phyloP scores from a whole-genome alignment of 768 basidiomycete species.

The Nidularia pulvinata region DNA sequence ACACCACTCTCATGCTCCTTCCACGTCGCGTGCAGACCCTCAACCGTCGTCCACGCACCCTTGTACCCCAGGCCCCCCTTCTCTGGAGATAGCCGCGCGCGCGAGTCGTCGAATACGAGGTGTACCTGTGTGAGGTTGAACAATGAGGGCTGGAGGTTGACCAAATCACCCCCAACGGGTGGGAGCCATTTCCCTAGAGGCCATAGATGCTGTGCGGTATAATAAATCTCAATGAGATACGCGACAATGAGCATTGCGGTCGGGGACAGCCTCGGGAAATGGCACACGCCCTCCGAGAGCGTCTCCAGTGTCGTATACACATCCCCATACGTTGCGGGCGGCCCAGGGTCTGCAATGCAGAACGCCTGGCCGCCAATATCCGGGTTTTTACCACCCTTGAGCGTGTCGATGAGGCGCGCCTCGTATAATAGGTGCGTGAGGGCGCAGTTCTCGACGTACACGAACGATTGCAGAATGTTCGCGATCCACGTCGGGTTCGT shows the following conservation, averaged over 20 bases:
- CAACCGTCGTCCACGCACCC: constrained; percentile 56
- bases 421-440: constrained; percentile 76
- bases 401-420: constrained; percentile 59
- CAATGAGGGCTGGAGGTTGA: constrained; percentile 60
- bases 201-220: constrained; percentile 38
- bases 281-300: constrained; percentile 55
- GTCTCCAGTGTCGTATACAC: constrained; percentile 53
- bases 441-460: constrained; percentile 78
- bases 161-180: constrained; percentile 41
- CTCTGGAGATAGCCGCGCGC: constrained; percentile 50
- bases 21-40: constrained; percentile 57
- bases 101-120: constrained; percentile 65
- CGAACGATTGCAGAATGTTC: constrained; percentile 59
- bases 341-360: constrained; percentile 63
- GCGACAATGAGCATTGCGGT: constrained; percentile 68
- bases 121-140: constrained; percentile 55
- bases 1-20: constrained; percentile 42
- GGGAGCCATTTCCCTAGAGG: constrained; percentile 39
- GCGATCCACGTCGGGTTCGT: constrained; percentile 64
- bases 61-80: constrained; percentile 66
- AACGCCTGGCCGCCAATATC: constrained; percentile 80
- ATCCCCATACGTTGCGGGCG: constrained; percentile 63
- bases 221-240: constrained; percentile 59
- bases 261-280: constrained; percentile 55
- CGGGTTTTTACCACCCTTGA: constrained; percentile 42